Evolutionary conservation across 2,329 filamentous ascomycete genomes (phyloP), one percentile per base, ranked within the genome.

Genomic region (Colletotrichum musicola): DNA sequence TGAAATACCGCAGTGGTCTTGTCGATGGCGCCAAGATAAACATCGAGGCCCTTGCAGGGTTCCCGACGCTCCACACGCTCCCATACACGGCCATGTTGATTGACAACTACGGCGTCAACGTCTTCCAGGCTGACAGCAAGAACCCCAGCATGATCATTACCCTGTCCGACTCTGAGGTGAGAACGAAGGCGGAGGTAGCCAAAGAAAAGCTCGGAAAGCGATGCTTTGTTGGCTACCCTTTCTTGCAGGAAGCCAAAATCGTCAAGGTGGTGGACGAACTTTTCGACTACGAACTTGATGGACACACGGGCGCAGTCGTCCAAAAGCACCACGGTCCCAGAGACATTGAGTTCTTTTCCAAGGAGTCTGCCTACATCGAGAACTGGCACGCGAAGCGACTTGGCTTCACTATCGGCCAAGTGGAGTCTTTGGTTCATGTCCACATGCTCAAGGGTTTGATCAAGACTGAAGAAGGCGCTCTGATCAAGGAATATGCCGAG

Each of bases 61-160:
- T 99, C 78, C 96, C 96, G 6, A 96, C 92, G 72, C 81, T 99
- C 74, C 93, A 95, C 72, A 96, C 93, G 1, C 82, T 99, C 47
- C 92, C 94, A 0, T 95, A 96, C 78, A 90, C 90, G 69, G 96
- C 93, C 2, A 87, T 89, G 64, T 84, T 98, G 20, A 75, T 83
- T 9, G 78, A 81, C 55, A 93, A 91, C 9, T 97, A 97, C 73
- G 94, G 94, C 2, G 93, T 99, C 70, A 96, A 91, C 71, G 94
- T 99, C 40, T 99, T 99, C 83, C 94, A 97, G 77, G 90, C 95
- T 74, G 96, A 98, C 73, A 98, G 95, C 77, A 91, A 94, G 57
- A 98, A 98, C 76, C 95, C 98, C 79, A 99, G 95, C 79, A 95
- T 98, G 90, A 89, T 98, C 25, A 88, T 98, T 64, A 97, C 93